Evolutionary conservation across 202 grass and related monocot genomes (phyloP).

Genomic region (Schoenoplectus tabernaemontani): DNA sequence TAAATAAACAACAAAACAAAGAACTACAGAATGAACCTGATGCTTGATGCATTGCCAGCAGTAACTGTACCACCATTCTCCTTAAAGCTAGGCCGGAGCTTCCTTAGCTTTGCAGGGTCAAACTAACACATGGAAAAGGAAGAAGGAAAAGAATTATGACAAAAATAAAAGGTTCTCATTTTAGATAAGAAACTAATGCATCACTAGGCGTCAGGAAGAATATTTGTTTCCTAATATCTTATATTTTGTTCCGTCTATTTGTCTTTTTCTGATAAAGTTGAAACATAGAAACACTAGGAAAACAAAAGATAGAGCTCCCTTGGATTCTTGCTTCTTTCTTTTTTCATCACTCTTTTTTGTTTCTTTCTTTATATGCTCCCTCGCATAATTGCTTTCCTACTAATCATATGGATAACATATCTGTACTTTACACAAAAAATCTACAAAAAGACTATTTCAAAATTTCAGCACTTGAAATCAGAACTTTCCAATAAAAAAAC

Average conservation of each 20-base stretch:
- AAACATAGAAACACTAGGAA: background rate
- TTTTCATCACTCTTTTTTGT: background rate
- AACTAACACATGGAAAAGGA: constrained; percentile 45
- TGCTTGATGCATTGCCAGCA: constrained; percentile 91
- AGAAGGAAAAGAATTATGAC: constrained; percentile 10
- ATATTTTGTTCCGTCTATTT: background rate
- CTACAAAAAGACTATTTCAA: background rate
- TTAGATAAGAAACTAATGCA: background rate
- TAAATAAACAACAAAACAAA: background rate
- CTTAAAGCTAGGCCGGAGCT: constrained; percentile 93
- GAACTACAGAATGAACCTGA: constrained; percentile 47
- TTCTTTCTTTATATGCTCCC: background rate
- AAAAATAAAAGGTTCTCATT: background rate
- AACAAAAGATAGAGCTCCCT: background rate
- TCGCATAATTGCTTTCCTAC: background rate
- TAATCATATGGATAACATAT: background rate
- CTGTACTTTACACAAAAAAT: background rate
- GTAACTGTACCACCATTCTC: constrained; percentile 77
- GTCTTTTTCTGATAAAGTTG: background rate
- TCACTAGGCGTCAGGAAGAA: background rate
- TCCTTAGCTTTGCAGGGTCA: constrained; percentile 81
- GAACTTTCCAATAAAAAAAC: background rate
- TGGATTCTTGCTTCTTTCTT: background rate
- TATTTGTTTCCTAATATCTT: background rate
- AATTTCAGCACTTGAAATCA: background rate